Base-by-base conservation (phyloP, 495 filamentous ascomycete species). In the Penicillium maclennaniae region DNA sequence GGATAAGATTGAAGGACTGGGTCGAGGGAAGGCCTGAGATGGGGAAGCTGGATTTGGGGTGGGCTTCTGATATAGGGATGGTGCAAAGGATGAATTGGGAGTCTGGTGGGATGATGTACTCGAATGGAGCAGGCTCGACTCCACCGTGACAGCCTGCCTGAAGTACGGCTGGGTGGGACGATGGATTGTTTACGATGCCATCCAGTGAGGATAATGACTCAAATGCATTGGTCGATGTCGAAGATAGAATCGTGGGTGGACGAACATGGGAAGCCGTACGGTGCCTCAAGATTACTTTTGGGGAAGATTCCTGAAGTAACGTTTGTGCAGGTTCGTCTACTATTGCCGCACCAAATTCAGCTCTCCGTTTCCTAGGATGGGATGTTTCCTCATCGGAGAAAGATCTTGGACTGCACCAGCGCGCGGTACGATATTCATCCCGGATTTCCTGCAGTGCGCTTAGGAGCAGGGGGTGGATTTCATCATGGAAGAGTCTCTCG, bases 1-100 rank as follows among this genome's bases (percentile, higher is more conserved):
- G 68, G 43, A 97, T 80, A 36, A 96, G 73, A 63, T 92, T 78
- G 70, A 96, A 96, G 47, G 73, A 69, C 5, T 69, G 63, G 16
- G 51, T 28, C 12, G 5, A 16, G 7, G 61, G 45, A 1, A 76
- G 44, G 7, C 62, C 56, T 0, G 70, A 63, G 15, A 77, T 72
- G 7, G 62, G 59, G 20, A 23, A 23, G 23, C 2, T 23, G 23
- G 27, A 23, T 28, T 38, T n/a, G n/a, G 54, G 26, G 15, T 7
- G 3, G 21, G 43, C 25, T 20, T 53, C 21, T 20, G 62, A 62
- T 9, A 69, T 63, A 20, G 65, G 66, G 4, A 70, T 37, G 28
- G 53, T 71, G 54, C 70, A 68, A 7, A 84, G 69, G 14, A 80
- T 46, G 54, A 86, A 83, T 5, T 56, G 72, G 8, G 85, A 77